Base-by-base conservation (phyloP, 306 rosid genomes). In the Ochetophila trinervis region DNA sequence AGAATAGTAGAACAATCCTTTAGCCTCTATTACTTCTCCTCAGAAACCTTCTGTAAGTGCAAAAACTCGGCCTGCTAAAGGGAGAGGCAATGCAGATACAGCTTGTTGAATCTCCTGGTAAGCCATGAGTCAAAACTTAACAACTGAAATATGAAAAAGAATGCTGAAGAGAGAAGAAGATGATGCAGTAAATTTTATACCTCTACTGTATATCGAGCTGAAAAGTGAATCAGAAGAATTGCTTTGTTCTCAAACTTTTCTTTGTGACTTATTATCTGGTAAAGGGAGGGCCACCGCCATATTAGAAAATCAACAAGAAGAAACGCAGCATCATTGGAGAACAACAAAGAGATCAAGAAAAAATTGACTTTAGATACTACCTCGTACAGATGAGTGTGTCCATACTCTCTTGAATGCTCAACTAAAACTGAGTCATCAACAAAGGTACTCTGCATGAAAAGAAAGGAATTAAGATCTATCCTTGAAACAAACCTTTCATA, bases 341-440 rank as follows among this genome's bases (percentile, higher is more conserved):
- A 35, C 53, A 57, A 64, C 50, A 7, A 59, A 22, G 53, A 12
- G 55, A 20, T 4, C 59, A 52, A 61, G 9, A 23, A 60, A 27
- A 36, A 17, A 59, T 16, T 11, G 34, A 67, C 4, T 34, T 63
- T 49, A 32, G 51, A 21, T 9, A 64, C 59, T 67, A 89, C 98
- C 96, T 93, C 98, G 40, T 76, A 80, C 5, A 93, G 77, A 80
- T 92, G 98, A 68, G 84, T 84, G 73, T 89, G 98, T 57, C 98
- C 97, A 18, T 87, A 89, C 16, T 86, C 97, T 76, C 80, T 86
- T 49, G 98, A 97, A 74, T 84, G 94, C 79, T 80, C 91, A 75
- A 93, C 96, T 15, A 76, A 65, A 53, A 86, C 77, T 9, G 84
- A 83, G 73, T 87, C 69, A 53, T 87, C 85, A 57, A 93, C 9